Percentiles rank a stretch among this genome's conserved stretches.
phyloP scores from a whole-genome alignment of 164 flowering plant genomes.

The Tetrastigma voinierianum region DNA sequence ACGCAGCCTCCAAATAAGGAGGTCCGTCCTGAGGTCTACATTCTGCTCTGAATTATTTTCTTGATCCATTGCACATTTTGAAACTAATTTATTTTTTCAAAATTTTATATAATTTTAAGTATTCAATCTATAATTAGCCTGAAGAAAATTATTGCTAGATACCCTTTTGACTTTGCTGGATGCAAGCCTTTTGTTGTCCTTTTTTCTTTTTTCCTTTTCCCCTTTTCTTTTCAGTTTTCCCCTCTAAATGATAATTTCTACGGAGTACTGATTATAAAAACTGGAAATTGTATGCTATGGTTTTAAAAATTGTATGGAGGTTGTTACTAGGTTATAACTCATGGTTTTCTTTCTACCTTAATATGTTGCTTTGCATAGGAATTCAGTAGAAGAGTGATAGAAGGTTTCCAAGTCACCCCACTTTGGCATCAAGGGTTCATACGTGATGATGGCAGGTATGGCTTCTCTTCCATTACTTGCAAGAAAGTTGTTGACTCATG shows the following conservation, averaged over 20 bases:
- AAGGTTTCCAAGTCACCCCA: conserved; percentile 95
- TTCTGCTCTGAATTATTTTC: neutral
- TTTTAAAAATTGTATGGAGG: too few relatives aligned
- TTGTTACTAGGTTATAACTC: too few relatives aligned
- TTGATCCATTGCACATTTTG: neutral
- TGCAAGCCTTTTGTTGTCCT: too few relatives aligned
- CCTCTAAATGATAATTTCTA: too few relatives aligned
- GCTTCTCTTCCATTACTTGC: neutral
- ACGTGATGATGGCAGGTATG: conserved; percentile 87
- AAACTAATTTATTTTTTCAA: neutral
- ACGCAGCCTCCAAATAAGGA: conserved; percentile 68
- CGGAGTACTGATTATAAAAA: too few relatives aligned
- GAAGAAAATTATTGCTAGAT: too few relatives aligned
- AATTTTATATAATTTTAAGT: neutral
- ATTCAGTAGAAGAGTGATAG: conserved; percentile 56
- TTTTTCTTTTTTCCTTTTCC: too few relatives aligned
- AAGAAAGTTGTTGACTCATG: neutral
- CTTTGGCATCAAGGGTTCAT: conserved; percentile 95
- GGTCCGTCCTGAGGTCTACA: conserved; percentile 81
- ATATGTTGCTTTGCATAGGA: conserved; percentile 43
- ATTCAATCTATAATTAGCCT: neutral
- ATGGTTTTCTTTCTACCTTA: neutral
- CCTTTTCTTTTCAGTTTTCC: too few relatives aligned
- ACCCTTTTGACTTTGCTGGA: too few relatives aligned
- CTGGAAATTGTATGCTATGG: too few relatives aligned